A percentile compares a stretch with the other conserved stretches of the same genome.
Evolutionary conservation across 1,284 basidiomycete species (phyloP).

Genomic region (Pulveroboletus sp.): DNA sequence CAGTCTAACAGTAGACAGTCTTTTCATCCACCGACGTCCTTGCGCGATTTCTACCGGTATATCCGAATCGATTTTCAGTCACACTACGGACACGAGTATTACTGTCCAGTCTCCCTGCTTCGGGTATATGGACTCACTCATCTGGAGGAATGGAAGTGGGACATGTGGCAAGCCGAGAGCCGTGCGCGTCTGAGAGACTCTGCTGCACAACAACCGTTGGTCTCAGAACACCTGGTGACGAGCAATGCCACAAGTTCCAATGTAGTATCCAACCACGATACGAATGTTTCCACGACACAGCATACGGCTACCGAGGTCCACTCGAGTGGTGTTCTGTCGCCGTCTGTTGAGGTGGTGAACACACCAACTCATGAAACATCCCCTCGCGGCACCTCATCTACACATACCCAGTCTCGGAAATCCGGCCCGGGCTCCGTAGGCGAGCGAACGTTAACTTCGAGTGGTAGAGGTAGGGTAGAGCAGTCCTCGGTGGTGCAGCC

Average conservation of each 20-base stretch:
- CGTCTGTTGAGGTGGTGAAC: neutral
- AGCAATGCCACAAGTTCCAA: neutral
- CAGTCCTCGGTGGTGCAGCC: neutral
- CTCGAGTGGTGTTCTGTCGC: neutral
- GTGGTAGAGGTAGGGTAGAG: neutral
- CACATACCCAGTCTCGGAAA: neutral
- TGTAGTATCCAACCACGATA: conserved; percentile 1
- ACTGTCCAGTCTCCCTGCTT: conserved; percentile 91
- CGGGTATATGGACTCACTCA: conserved; percentile 96
- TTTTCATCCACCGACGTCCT: conserved; percentile 71
- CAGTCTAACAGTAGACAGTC: conserved; percentile 47
- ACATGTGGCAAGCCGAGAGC: conserved; percentile 70
- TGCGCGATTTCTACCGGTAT: conserved; percentile 87
- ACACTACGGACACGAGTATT: conserved; percentile 94
- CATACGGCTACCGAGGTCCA: neutral
- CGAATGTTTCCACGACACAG: conserved; percentile 10
- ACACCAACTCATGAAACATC: neutral
- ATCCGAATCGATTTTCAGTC: conserved; percentile 94
- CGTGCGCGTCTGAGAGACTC: conserved; percentile 41
- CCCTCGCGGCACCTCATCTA: neutral
- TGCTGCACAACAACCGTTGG: conserved; percentile 5
- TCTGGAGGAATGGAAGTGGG: conserved; percentile 95
- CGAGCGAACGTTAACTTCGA: neutral
- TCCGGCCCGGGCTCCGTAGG: neutral
- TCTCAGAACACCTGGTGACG: neutral